A percentile compares a stretch with the other conserved stretches of the same genome.
These are phyloP conservation scores for Tricholoma bakamatsutake DNA, from an alignment of 768 basidiomycete genomes.

Conservation along the genomic window DNA sequence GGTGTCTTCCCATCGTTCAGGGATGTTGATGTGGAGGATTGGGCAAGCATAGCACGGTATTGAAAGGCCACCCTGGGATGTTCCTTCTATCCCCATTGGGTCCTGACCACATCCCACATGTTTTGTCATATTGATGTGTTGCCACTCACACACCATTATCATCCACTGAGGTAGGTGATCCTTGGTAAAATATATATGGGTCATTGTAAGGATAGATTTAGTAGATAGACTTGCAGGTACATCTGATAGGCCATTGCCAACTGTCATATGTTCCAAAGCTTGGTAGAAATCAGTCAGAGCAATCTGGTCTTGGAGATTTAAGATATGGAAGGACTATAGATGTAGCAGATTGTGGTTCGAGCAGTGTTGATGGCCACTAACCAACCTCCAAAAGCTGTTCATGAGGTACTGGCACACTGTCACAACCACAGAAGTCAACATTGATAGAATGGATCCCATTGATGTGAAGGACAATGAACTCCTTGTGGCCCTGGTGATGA, in stretches of 20 bases:
- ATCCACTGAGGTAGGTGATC: constrained; percentile 3
- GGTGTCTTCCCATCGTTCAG: constrained; percentile 7
- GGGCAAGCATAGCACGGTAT: constrained; percentile 11
- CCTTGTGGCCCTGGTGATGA: background rate
- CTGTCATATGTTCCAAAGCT: constrained; percentile 3
- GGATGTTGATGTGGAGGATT: constrained; percentile 8
- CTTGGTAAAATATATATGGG: background rate
- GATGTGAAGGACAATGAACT: constrained; percentile 2
- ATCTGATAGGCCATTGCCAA: constrained; percentile 1
- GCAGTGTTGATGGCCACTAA: too few relatives aligned
- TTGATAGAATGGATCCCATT: constrained; percentile 6
- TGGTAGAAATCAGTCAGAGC: constrained; percentile 6
- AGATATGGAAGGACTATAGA: constrained; percentile 8
- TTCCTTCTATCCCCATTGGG: constrained; percentile 5
- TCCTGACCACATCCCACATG: constrained; percentile 11
- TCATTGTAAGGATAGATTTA: too few relatives aligned
- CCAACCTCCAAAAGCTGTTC: too few relatives aligned
- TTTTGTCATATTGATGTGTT: constrained; percentile 12
- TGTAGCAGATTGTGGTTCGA: constrained; percentile 3
- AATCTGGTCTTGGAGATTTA: constrained; percentile 8
- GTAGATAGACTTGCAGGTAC: background rate
- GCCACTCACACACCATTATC: constrained; percentile 9
- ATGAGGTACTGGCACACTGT: too few relatives aligned
- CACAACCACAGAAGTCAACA: too few relatives aligned
- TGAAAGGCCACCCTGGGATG: constrained; percentile 3